Evolutionary conservation across 2,329 filamentous ascomycete genomes (phyloP), one percentile per base, ranked within the genome.

Genomic region (Hortaea sp.): DNA sequence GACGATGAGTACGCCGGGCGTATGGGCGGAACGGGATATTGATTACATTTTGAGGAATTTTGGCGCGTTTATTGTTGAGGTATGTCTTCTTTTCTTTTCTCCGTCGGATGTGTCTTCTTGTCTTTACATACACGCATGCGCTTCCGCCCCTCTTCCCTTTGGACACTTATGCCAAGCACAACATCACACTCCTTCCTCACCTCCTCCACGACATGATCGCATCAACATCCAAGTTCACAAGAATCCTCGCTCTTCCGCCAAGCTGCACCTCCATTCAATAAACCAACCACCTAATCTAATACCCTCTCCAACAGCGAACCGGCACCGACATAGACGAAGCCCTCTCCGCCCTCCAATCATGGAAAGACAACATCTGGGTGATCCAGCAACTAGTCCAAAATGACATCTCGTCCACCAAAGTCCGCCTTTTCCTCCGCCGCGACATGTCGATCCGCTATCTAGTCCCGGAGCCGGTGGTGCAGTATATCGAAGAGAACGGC

Each of bases 301-400:
- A 2, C 20, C 20, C 4, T 20, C 20, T 4, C n/a, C 13, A 7
- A 9, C 44, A 95, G 72, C 80, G 90, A 49, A 82, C 81, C 37
- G 89, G 88, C 39, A 94, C 88, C 20, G 87, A 94, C 59, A 84
- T 94, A 42, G 85, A 94, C 52, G 85, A 94, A 61, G 88, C 89
- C 1, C 74, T 95, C 40, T 81, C 84, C n/a, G 83, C 79, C 39
- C 72, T 95, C 41, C 82, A 88, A 62, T 78, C 81, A 49, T 95
- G 84, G 78, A 82, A 87, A 59, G 79, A 88, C 57, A 92, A 94
- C 56, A 84, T 95, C 50, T 82, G 87, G 60, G 84, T 94, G 45
- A 90, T 95, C 52, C 84, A 86, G 47, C 87, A 94, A 66, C 77
- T 94, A 43, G 89, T 94, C 42, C 81, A 86, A 54, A 90, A 90